Percentiles rank a stretch among this genome's conserved stretches.
Conservation (phyloP, 768 basidiomycete species). For the Tricholoma saponaceum region DNA sequence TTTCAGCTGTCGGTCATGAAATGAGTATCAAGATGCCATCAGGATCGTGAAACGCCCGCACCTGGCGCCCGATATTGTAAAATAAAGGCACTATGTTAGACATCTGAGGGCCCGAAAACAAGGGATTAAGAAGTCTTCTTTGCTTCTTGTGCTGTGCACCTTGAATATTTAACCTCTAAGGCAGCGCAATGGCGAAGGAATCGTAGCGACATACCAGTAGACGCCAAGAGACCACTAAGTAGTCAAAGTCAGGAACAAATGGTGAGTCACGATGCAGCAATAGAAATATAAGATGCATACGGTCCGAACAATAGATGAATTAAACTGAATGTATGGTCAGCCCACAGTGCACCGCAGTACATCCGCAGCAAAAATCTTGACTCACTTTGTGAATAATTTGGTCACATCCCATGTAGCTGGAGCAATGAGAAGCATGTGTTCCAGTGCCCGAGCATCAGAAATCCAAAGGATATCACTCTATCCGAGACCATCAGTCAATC, state of each 20-base stretch:
- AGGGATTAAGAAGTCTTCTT: neutral
- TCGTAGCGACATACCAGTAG: too few relatives aligned
- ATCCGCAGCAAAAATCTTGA: neutral
- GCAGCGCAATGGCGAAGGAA: too few relatives aligned
- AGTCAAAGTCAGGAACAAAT: too few relatives aligned
- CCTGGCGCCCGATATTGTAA: neutral
- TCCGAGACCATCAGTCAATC: neutral
- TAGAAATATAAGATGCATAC: too few relatives aligned
- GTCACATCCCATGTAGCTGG: neutral
- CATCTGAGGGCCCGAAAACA: neutral
- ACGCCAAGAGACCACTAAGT: too few relatives aligned
- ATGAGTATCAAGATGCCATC: neutral
- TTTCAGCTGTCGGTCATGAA: neutral
- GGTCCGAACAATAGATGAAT: too few relatives aligned
- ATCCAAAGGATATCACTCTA: neutral
- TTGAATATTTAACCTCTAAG: too few relatives aligned
- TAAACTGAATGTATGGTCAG: too few relatives aligned
- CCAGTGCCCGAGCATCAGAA: neutral
- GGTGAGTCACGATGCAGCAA: too few relatives aligned
- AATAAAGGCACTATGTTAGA: neutral
- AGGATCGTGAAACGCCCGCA: neutral
- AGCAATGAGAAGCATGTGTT: neutral
- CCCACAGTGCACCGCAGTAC: too few relatives aligned
- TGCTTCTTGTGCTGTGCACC: neutral
- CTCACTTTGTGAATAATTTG: neutral